Conservation (phyloP, 73 alveolate species). For the Durusdinium trenchii region DNA sequence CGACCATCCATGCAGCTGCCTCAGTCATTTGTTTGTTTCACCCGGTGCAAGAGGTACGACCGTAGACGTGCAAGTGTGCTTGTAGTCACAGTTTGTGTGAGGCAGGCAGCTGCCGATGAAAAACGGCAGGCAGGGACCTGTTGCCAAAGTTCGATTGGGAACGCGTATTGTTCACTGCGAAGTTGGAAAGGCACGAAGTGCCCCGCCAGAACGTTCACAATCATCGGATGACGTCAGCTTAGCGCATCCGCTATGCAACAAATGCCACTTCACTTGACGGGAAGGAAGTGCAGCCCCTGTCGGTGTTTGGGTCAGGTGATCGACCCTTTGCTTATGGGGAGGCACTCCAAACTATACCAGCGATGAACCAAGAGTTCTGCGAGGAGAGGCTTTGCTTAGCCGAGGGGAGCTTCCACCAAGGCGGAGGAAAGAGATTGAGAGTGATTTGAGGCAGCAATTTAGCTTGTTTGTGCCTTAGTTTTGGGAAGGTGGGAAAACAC, state of each 20-base stretch:
- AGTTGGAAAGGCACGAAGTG: too few species aligned
- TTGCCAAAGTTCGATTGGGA: too few species aligned
- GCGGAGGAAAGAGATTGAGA: slow-evolving; percentile 50
- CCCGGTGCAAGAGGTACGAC: not conserved
- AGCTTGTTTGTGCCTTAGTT: slow-evolving; percentile 11
- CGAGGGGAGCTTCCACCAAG: not conserved
- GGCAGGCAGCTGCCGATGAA: slow-evolving; percentile 39
- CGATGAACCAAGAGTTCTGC: not conserved
- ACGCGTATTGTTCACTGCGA: too few species aligned
- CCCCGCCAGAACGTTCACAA: slow-evolving; percentile 47
- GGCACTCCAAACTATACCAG: slow-evolving; percentile 58
- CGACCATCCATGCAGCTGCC: slow-evolving; percentile 14
- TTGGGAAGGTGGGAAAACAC: not conserved
- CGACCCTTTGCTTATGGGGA: slow-evolving; percentile 28
- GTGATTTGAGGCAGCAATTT: slow-evolving; percentile 29
- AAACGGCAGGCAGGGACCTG: slow-evolving; percentile 47
- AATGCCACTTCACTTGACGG: too few species aligned
- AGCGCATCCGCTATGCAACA: too few species aligned
- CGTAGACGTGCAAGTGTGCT: not conserved
- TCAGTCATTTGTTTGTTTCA: not conserved
- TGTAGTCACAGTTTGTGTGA: too few species aligned
- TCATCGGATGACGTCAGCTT: too few species aligned
- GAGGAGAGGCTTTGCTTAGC: not conserved
- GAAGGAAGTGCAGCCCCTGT: too few species aligned
- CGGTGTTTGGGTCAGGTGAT: too few species aligned